Evolutionary conservation across 2,329 filamentous ascomycete species (phyloP), one percentile per base, ranked within the genome.

Genomic region (Cordyceps tenuipes): DNA sequence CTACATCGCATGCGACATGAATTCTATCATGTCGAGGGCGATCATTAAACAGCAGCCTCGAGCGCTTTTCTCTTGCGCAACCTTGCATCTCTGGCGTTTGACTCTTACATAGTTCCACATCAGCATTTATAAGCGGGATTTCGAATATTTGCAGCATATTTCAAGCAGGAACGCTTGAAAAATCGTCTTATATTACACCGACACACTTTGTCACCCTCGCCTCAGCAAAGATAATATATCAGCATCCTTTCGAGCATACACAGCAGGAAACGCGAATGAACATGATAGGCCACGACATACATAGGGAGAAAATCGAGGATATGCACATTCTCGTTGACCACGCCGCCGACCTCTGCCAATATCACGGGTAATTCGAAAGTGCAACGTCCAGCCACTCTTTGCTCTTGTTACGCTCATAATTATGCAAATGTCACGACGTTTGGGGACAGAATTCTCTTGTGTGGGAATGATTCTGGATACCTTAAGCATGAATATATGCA

Each of bases 191-290:
- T 9, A 48, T 49, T 41, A 26, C 23, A 49, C 31, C 39, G 26
- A 50, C 17, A 12, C 9, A 31, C 47, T 41, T n/a, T 9, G 49
- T 15, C 21, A 49, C 13, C 15, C 15, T 39, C 12, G 23, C 29
- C 26, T 13, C 29, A 15, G 23, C 19, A 29, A 43, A 57, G 15
- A 41, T 55, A 26, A 43, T 10, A 31, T 48, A 17, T 39, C 48
- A 34, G 47, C 55, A 57, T 57, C 47, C 43, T 21, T 50, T 17
- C 36, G 55, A 50, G 55, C 55, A 57, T 50, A 57, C 36, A 57
- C 55, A 50, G 53, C 55, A 57, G 47, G n/a, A 19, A 15, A 50
- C 17, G 19, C 36, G 29, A 31, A 5, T 43, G 7, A 12, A 21
- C 21, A 43, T 43, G 46, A 31, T 43, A 46, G 17, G 31, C 43